These are phyloP conservation scores for Trypanosoma grayi DNA, from an alignment of 208 protist species.

Conservation along the genomic window DNA sequence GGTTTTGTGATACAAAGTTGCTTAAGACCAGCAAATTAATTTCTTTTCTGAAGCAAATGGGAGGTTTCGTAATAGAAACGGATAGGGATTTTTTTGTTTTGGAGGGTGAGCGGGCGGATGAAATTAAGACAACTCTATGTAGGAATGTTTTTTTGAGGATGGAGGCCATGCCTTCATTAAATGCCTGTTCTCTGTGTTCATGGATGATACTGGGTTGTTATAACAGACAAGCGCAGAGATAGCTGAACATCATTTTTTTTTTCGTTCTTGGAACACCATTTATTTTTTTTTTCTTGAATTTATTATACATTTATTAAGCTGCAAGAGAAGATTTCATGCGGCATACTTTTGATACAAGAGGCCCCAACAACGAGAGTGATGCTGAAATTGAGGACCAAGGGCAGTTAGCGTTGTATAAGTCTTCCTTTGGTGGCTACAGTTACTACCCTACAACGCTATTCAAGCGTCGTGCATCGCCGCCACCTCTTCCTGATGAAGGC, in stretches of 20 bases:
- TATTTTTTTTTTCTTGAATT: constrained; percentile 25
- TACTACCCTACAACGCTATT: constrained; percentile 49
- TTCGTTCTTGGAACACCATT: constrained; percentile 8
- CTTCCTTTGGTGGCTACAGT: constrained; percentile 32
- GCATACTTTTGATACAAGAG: not conserved
- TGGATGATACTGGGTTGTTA: too few species aligned
- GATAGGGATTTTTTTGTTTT: too few species aligned
- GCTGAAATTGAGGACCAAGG: not conserved
- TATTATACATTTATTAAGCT: too few species aligned
- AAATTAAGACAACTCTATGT: too few species aligned
- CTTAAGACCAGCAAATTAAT: constrained; percentile 8
- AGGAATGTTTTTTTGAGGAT: too few species aligned
- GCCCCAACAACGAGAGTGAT: not conserved
- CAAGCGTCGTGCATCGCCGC: constrained; percentile 25
- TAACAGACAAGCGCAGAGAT: not conserved
- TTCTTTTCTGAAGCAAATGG: constrained; percentile 10
- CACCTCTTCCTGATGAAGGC: not conserved
- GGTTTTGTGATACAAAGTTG: not conserved
- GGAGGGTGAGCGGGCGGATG: too few species aligned
- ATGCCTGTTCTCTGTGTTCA: too few species aligned
- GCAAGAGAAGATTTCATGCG: constrained; percentile 8
- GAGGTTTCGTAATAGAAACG: too few species aligned
- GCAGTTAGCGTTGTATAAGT: constrained; percentile 6
- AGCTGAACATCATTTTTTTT: constrained; percentile 13
- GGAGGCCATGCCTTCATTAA: too few species aligned